A percentile compares a stretch with the other conserved stretches of the same genome.
These are phyloP conservation scores for Asparagopsis taxiformis DNA, from an alignment of 31 red algal species.

Conservation along the genomic window DNA sequence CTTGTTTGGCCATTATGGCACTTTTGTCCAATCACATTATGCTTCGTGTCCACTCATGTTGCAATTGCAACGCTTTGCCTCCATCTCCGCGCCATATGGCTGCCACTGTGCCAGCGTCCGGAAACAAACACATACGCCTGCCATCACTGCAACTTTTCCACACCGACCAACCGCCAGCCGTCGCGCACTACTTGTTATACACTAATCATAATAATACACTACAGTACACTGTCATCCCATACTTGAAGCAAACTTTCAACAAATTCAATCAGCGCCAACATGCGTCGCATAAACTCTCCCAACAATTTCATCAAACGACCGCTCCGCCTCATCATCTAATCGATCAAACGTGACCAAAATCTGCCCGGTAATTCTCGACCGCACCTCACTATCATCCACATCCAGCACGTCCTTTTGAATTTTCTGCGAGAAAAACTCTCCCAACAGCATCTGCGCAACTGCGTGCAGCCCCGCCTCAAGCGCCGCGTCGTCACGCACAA, in stretches of 20 bases:
- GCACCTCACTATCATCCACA: constrained; percentile 21
- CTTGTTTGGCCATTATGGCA: background rate
- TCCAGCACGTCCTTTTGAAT: constrained; percentile 52
- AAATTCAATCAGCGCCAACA: no score
- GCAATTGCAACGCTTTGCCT: background rate
- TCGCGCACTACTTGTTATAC: no score
- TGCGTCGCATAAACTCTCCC: no score
- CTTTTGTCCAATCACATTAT: background rate
- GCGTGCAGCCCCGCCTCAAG: constrained; percentile 7
- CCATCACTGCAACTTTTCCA: no score
- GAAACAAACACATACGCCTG: no score
- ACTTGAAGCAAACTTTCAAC: no score
- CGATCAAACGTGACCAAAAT: constrained; percentile 38
- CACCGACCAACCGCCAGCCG: no score
- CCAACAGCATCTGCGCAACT: constrained; percentile 47
- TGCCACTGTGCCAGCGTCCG: background rate
- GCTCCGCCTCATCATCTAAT: constrained; percentile 35
- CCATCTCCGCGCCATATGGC: background rate
- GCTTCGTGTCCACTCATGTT: background rate
- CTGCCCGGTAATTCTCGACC: constrained; percentile 15
- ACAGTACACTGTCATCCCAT: no score
- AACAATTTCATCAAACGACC: no score
- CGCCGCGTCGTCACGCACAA: constrained; percentile 1
- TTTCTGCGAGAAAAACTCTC: constrained; percentile 27
- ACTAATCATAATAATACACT: no score